Conservation (phyloP, 2,329 filamentous ascomycete species). For the Xylariaceae sp. region DNA sequence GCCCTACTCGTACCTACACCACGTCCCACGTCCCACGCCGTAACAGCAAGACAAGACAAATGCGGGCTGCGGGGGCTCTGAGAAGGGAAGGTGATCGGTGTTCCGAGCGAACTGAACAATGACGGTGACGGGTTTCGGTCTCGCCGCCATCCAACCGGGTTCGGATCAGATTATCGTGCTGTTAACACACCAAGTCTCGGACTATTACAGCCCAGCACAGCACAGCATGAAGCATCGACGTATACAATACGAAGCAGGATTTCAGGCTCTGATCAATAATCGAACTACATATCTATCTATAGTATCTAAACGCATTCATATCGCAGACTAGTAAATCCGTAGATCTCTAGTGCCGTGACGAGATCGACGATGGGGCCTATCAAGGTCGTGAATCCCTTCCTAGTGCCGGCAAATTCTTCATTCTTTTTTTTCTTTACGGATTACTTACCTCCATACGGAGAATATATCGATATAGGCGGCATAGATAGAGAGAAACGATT, state of each 20-base stretch:
- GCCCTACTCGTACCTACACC: no score
- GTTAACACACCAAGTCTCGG: background rate
- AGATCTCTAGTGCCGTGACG: no score
- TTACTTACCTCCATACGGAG: no score
- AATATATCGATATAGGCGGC: no score
- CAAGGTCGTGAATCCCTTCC: no score
- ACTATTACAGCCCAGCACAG: background rate
- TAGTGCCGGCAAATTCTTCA: no score
- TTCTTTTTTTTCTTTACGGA: no score
- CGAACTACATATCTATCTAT: background rate
- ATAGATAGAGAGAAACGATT: no score
- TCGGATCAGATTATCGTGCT: background rate
- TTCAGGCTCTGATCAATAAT: background rate
- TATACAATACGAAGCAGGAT: background rate
- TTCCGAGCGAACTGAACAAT: background rate
- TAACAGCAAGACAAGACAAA: background rate
- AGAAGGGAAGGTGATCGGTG: background rate
- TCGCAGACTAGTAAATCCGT: background rate
- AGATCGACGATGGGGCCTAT: no score
- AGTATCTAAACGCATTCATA: background rate
- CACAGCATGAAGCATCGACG: background rate
- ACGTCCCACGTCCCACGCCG: no score
- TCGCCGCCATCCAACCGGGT: background rate
- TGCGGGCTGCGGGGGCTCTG: background rate
- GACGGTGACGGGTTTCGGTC: background rate